These are phyloP conservation scores for Sclerotinia trifoliorum DNA, from an alignment of 2,329 filamentous ascomycete species.

Conservation along the genomic window DNA sequence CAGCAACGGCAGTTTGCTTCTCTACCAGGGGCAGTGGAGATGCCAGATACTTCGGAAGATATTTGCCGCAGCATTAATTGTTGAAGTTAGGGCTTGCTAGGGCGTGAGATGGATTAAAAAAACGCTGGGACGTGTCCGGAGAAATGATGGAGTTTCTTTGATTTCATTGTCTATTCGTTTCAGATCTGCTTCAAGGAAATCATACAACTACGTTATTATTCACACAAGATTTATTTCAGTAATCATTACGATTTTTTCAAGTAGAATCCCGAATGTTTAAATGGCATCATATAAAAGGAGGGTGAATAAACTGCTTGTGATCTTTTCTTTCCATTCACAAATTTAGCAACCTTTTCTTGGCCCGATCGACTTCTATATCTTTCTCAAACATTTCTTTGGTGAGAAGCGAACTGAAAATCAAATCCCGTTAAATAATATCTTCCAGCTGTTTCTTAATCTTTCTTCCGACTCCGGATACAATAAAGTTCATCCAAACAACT, in stretches of 20 bases:
- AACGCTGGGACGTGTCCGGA: too few species aligned
- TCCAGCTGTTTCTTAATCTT: not conserved
- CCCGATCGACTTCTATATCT: not conserved
- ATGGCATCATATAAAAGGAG: too few species aligned
- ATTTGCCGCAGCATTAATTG: too few species aligned
- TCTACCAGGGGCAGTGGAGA: not conserved
- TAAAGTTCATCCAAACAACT: not conserved
- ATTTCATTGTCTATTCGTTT: not conserved
- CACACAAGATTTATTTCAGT: not conserved
- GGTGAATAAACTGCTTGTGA: not conserved
- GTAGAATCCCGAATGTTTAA: not conserved
- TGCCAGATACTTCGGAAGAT: slow-evolving; percentile 8
- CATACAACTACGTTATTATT: not conserved
- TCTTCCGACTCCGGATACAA: not conserved
- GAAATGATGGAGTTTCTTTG: not conserved
- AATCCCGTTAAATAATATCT: too few species aligned
- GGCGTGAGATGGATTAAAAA: not conserved
- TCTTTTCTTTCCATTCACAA: not conserved
- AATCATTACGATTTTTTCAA: not conserved
- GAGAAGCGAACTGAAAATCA: not conserved
- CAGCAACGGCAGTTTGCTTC: not conserved
- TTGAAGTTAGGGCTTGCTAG: not conserved
- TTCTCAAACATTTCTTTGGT: not conserved
- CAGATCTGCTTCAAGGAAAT: not conserved
- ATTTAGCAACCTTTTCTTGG: not conserved